Evolutionary conservation across 164 flowering plant genomes (phyloP).

Genomic region (Aristolochia californica): DNA sequence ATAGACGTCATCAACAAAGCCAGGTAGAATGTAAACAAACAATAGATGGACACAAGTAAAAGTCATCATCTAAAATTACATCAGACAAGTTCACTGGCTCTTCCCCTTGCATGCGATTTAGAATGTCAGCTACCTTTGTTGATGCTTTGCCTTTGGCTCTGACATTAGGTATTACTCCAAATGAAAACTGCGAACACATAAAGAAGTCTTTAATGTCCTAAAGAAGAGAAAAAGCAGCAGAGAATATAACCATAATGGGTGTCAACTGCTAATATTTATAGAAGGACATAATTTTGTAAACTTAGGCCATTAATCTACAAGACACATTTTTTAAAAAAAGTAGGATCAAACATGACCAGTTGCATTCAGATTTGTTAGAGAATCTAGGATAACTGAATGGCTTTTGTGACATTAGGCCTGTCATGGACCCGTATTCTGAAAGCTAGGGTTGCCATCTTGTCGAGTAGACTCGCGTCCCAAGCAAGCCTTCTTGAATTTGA

Average conservation of each 20-base stretch:
- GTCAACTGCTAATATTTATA: neutral
- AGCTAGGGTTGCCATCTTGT: too few species aligned
- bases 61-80: slow-evolving; percentile 27
- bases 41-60: neutral
- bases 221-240: neutral
- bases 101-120: slow-evolving; percentile 75
- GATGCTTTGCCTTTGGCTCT: slow-evolving; percentile 96
- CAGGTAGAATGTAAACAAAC: neutral
- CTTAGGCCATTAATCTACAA: too few species aligned
- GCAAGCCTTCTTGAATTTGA: too few species aligned
- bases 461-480: too few species aligned
- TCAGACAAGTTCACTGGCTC: slow-evolving; percentile 71
- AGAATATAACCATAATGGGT: neutral
- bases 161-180: slow-evolving; percentile 84
- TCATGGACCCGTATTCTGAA: too few species aligned
- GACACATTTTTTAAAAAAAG: too few species aligned
- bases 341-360: too few species aligned
- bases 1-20: neutral
- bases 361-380: too few species aligned
- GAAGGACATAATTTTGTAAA: too few species aligned
- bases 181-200: slow-evolving; percentile 41
- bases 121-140: slow-evolving; percentile 74
- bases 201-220: neutral
- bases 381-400: too few species aligned
- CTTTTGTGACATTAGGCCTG: too few species aligned